Base-by-base conservation (phyloP, 2,329 filamentous ascomycete species). In the Cryphonectria naterciae region DNA sequence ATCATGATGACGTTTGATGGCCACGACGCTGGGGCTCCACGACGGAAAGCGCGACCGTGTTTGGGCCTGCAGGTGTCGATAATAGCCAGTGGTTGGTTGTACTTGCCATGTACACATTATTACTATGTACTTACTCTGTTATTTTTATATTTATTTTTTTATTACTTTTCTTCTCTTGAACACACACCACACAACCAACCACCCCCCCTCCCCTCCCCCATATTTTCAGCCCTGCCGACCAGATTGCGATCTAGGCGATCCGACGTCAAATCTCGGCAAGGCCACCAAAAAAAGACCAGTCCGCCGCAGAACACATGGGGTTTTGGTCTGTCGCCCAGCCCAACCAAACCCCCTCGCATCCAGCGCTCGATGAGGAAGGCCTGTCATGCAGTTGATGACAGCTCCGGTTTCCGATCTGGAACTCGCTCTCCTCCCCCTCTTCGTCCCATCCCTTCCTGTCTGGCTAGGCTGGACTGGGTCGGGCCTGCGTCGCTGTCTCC, bases 151-250 rank as follows among this genome's bases (percentile, higher is more conserved):
- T 32, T 25, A 1, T 49, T 49, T n/a, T 49, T 22, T 10, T 49
- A 8, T 7, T 61, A 4, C n/a, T 61, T n/a, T 61, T 19, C 32
- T 22, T 35, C 15, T n/a, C 28, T 61, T n/a, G 15, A 17, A 28
- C 19, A 11, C 32, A 32, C 32, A 32, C 32, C 32, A 32, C 10
- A 6, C n/a, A n/a, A n/a, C n/a, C n/a, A n/a, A n/a, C n/a, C 11
- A 22, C 10, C 19, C 17, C 43, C 7, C 19, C 52, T 25, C 13
- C 46, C 28, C 32, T 37, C 46, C 64, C 64, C 43, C 41, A 35
- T 65, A n/a, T 39, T 28, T 54, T 43, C 65, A 58, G 65, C 52
- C 65, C 65, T 67, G 65, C 39, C 65, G 49, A 67, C 49, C 65
- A 65, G 64, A 65, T 65, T 65, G 43, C 64, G 62, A 65, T 56